These are phyloP conservation scores for Rosellinia necatrix DNA, from an alignment of 2,329 filamentous ascomycete species.

Conservation along the genomic window DNA sequence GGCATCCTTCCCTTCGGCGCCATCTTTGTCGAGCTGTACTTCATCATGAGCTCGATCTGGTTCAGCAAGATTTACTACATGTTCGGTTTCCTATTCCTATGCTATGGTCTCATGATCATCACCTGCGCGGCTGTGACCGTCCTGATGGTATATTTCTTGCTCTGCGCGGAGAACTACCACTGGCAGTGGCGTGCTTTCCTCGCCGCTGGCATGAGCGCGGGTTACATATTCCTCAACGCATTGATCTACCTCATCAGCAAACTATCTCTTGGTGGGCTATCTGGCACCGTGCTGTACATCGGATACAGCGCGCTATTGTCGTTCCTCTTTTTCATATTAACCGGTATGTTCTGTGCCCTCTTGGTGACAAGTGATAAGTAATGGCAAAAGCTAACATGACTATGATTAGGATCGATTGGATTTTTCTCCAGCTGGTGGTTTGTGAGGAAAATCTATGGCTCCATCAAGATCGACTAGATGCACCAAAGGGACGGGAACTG, in stretches of 20 bases:
- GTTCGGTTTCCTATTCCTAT: slow-evolving; percentile 98
- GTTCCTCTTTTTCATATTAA: slow-evolving; percentile 90
- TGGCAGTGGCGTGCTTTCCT: slow-evolving; percentile 98
- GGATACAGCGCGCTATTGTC: slow-evolving; percentile 91
- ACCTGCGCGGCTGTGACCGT: slow-evolving; percentile 92
- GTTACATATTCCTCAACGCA: slow-evolving; percentile 91
- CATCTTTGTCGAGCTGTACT: slow-evolving; percentile 98
- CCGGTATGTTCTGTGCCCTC: slow-evolving; percentile 82
- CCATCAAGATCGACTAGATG: slow-evolving; percentile 92
- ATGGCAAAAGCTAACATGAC: slow-evolving; percentile 16
- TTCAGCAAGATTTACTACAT: slow-evolving; percentile 99
- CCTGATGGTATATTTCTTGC: slow-evolving; percentile 92
- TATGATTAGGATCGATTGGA: slow-evolving; percentile 84
- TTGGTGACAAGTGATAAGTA: too few relatives aligned
- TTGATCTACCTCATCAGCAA: slow-evolving; percentile 90
- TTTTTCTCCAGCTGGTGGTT: slow-evolving; percentile 96
- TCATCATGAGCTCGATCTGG: slow-evolving; percentile 99
- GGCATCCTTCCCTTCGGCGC: slow-evolving; percentile 93
- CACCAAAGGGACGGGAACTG: neutral
- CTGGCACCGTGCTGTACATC: slow-evolving; percentile 87
- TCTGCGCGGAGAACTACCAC: slow-evolving; percentile 96
- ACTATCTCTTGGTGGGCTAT: slow-evolving; percentile 80
- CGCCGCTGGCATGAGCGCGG: slow-evolving; percentile 85
- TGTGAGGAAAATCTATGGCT: slow-evolving; percentile 89
- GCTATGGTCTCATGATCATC: slow-evolving; percentile 96